Base-by-base conservation (phyloP, 768 basidiomycete species). In the Suillus decipiens region DNA sequence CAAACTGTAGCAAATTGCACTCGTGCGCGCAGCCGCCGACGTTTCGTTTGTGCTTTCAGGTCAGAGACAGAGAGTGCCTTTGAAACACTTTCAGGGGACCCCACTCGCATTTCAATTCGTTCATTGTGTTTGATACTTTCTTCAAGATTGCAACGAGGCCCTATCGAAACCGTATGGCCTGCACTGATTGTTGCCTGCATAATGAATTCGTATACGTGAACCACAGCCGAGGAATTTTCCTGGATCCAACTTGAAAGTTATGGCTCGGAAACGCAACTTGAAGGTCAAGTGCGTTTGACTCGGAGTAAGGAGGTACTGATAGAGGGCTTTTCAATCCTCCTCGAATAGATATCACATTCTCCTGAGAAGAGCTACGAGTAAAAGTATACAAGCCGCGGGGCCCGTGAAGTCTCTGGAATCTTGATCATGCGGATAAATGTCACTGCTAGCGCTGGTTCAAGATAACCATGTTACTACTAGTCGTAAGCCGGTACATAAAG, bases 1-100 rank as follows among this genome's bases (percentile, higher is more conserved):
- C 86, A 89, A 41, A 87, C 74, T 1, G 86, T 72, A 19, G 75
- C 67, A 62, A 88, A 84, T 64, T 90, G 88, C 33, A 87, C 72
- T 62, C 55, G 56, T 64, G 69, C 68, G 42, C 66, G 65, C 53
- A 42, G 58, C 31, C 63, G 70, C 12, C 61, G 56, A 19, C 51
- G 42, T 50, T 61, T 41, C 0, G 61, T 43, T 45, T 68, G 55
- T n/a, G n/a, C n/a, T 34, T 62, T 62, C n/a, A 57, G 24, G 33
- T 61, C 36, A 61, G 42, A 61, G 17, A 57, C 12, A 28, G 56
- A 57, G 0, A 39, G 39, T 7, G 24, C 56, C 10, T 12, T 3
- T 33, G 54, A 58, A 60, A 3, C 14, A 24, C 24, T 58, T 57
- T 17, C 15, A 60, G 53, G 34, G n/a, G 31, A 60, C 19, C 1